Conservation (phyloP, 225 moss, liverwort and hornwort genomes). For the Pseudisothecium myosuroides region DNA sequence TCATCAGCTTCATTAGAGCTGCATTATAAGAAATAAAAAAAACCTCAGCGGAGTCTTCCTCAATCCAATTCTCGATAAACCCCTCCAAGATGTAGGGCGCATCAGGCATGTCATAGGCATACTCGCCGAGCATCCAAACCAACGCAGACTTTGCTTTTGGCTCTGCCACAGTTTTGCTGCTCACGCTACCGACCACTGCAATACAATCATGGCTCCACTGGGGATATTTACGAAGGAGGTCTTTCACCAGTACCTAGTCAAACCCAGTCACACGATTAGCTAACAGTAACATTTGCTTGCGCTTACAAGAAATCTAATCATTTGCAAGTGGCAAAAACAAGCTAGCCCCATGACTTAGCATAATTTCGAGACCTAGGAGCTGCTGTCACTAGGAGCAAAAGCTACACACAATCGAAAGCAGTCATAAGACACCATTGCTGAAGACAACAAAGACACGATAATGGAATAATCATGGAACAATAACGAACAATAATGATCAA, state of each 20-base stretch:
- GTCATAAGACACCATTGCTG: neutral
- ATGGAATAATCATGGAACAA: neutral
- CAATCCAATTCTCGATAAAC: constrained; percentile 71
- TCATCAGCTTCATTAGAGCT: neutral
- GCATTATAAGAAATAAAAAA: neutral
- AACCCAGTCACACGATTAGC: neutral
- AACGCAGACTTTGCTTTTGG: constrained; percentile 92
- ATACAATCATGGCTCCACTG: constrained; percentile 99
- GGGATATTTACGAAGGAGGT: constrained; percentile 93
- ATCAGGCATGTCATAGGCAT: constrained; percentile 94
- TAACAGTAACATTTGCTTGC: neutral
- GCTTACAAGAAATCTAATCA: neutral
- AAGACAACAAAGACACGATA: neutral
- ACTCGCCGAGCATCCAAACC: constrained; percentile 98
- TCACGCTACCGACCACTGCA: constrained; percentile 94
- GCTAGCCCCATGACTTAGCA: neutral
- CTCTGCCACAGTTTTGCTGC: constrained; percentile 86
- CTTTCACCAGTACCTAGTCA: constrained; percentile 83
- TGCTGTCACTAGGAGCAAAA: neutral
- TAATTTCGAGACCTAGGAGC: neutral
- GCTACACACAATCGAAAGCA: neutral
- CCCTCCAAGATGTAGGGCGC: constrained; percentile 89
- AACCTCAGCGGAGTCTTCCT: constrained; percentile 83
- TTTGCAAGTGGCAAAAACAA: neutral
- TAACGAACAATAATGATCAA: neutral